phyloP scores from a whole-genome alignment of 1,284 basidiomycete genomes.

The Wallemia hederae region DNA sequence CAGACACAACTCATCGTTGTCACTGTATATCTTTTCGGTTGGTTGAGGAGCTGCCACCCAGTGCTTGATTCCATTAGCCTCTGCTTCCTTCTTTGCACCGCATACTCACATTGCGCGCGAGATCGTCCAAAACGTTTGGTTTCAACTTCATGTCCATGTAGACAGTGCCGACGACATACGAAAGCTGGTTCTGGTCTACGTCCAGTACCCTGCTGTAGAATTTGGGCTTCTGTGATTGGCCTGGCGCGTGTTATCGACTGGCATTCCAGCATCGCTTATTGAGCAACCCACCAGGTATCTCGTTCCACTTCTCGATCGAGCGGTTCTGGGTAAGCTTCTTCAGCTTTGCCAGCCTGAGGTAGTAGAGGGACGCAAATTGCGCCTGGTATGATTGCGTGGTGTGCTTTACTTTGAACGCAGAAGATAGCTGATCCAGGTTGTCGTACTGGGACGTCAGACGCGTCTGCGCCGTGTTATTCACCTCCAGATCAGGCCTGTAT shows the following conservation, averaged over 20 bases:
- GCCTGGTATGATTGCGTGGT: slow-evolving; percentile 25
- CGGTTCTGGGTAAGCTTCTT: slow-evolving; percentile 30
- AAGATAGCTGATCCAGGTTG: neutral
- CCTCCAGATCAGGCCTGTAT: neutral
- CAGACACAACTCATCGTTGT: slow-evolving; percentile 52
- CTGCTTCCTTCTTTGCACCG: neutral
- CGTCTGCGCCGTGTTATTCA: neutral
- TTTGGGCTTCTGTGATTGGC: slow-evolving; percentile 30
- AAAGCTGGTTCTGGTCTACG: slow-evolving; percentile 50
- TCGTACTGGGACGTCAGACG: neutral
- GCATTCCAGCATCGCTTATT: neutral
- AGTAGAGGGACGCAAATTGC: slow-evolving; percentile 85
- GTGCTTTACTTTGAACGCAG: neutral
- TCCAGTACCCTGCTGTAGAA: slow-evolving; percentile 65
- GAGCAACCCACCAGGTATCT: slow-evolving; percentile 25
- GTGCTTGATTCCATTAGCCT: slow-evolving; percentile 24
- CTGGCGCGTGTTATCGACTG: neutral
- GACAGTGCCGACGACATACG: slow-evolving; percentile 75
- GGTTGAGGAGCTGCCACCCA: slow-evolving; percentile 60
- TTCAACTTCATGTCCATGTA: slow-evolving; percentile 97
- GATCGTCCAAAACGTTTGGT: slow-evolving; percentile 82
- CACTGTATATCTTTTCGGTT: slow-evolving; percentile 39
- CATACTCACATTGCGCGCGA: slow-evolving; percentile 53
- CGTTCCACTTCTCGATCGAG: slow-evolving; percentile 36
- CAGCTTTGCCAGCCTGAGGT: slow-evolving; percentile 37